Evolutionary conservation across 148 eudicot genomes (phyloP).

Genomic region (Amaranthus hypochondriacus): DNA sequence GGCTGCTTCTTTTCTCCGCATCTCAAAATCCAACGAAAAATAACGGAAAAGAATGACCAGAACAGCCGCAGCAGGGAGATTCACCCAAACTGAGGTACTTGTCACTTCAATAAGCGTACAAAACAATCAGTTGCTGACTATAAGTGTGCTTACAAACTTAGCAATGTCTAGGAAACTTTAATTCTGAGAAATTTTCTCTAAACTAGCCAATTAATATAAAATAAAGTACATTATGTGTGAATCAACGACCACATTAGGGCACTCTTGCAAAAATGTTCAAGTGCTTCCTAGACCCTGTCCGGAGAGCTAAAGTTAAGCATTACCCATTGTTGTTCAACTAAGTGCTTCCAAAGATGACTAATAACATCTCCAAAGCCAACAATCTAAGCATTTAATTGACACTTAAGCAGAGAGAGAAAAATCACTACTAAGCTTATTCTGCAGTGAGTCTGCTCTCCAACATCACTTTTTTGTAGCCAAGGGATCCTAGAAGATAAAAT

Average conservation of each 20-base stretch:
- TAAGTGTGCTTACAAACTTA: background rate
- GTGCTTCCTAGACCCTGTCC: background rate
- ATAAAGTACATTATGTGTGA: background rate
- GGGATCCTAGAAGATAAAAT: background rate
- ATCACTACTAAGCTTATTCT: background rate
- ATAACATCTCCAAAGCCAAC: background rate
- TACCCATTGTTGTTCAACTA: background rate
- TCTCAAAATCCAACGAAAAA: slow-evolving; percentile 68
- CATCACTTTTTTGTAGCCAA: background rate
- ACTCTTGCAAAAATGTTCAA: background rate
- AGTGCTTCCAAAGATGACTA: background rate
- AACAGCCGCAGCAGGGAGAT: slow-evolving; percentile 74
- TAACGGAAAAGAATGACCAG: slow-evolving; percentile 69
- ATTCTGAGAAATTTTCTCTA: background rate
- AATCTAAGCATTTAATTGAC: background rate
- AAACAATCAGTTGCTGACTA: slow-evolving; percentile 7
- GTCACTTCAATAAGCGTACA: slow-evolving; percentile 59
- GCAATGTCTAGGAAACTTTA: background rate
- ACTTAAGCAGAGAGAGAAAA: too few species aligned
- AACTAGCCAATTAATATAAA: background rate
- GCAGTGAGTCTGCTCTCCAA: background rate
- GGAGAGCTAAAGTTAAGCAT: background rate
- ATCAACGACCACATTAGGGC: background rate
- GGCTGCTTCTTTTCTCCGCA: slow-evolving; percentile 69
- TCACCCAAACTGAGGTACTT: slow-evolving; percentile 90